Conservation (phyloP, 2,329 filamentous ascomycete species). For the Aspergillus glaucus region DNA sequence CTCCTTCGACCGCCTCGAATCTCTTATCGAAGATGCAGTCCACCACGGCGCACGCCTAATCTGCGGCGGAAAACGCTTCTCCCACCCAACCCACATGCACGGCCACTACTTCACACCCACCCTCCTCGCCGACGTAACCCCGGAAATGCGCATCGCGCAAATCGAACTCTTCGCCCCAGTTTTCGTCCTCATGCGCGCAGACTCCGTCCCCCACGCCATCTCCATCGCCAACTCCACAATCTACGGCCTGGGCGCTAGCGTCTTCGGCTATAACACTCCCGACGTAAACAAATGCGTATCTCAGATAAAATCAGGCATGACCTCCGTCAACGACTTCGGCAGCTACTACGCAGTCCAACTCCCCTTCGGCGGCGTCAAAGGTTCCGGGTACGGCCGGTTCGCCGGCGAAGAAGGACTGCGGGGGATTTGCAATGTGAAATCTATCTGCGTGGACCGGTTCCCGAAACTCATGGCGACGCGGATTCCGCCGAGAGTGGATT, state of each 20-base stretch:
- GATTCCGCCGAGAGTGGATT: constrained; percentile 74
- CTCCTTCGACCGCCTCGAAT: constrained; percentile 69
- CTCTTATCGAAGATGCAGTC: constrained; percentile 71
- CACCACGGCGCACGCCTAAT: constrained; percentile 71
- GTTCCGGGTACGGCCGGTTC: constrained; percentile 88
- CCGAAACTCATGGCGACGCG: constrained; percentile 56
- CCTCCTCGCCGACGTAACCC: constrained; percentile 80
- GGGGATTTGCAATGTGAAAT: constrained; percentile 80
- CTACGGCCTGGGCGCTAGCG: constrained; percentile 81
- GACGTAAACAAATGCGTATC: constrained; percentile 60
- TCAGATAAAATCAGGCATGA: constrained; percentile 76
- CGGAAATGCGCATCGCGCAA: constrained; percentile 77
- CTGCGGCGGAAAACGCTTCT: constrained; percentile 65
- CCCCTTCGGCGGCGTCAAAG: constrained; percentile 86
- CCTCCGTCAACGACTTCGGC: constrained; percentile 92
- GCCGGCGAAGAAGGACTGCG: constrained; percentile 83
- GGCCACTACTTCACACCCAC: constrained; percentile 94
- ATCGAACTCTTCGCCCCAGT: constrained; percentile 91
- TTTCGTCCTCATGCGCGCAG: constrained; percentile 74
- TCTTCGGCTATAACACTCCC: constrained; percentile 67
- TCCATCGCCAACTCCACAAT: constrained; percentile 72
- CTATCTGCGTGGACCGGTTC: constrained; percentile 70
- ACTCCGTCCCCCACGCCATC: constrained; percentile 61
- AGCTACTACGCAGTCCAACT: constrained; percentile 89
- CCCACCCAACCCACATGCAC: constrained; percentile 64